These are phyloP conservation scores for Verticillium zaregamsianum DNA, from an alignment of 2,329 filamentous ascomycete genomes.

Conservation along the genomic window DNA sequence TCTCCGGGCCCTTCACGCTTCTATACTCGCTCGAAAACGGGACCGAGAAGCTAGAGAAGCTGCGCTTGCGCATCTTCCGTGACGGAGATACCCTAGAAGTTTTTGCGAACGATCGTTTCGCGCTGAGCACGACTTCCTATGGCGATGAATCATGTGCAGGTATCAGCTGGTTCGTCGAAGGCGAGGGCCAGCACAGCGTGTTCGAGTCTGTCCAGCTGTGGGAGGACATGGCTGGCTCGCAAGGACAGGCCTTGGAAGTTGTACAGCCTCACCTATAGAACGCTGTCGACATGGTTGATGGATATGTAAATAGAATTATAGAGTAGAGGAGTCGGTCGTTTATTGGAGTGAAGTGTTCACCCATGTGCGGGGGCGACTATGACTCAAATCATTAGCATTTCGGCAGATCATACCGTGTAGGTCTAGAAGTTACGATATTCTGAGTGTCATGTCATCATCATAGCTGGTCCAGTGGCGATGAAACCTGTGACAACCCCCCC, in stretches of 20 bases:
- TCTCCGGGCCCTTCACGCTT: constrained; percentile 40
- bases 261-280: neutral
- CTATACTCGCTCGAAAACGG: constrained; percentile 25
- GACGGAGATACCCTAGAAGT: constrained; percentile 39
- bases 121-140: constrained; percentile 34
- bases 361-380: neutral
- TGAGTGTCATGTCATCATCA: neutral
- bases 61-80: constrained; percentile 35
- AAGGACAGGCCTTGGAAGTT: neutral
- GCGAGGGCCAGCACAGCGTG: neutral
- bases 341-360: neutral
- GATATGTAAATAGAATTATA: neutral
- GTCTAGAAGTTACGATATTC: neutral
- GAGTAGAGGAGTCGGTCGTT: neutral
- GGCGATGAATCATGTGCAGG: constrained; percentile 12
- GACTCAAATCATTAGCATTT: neutral
- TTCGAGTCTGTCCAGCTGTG: constrained; percentile 12
- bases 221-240: neutral
- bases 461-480: neutral
- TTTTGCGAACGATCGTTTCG: constrained; percentile 38
- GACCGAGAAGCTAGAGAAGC: constrained; percentile 23
- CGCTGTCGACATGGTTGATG: neutral
- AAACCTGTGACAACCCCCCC: neutral
- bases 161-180: constrained; percentile 20
- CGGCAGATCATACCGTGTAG: neutral